Evolutionary conservation across 2,329 filamentous ascomycete species (phyloP), one percentile per base, ranked within the genome.

Genomic region (Immersiporthe knoxdaviesiana): DNA sequence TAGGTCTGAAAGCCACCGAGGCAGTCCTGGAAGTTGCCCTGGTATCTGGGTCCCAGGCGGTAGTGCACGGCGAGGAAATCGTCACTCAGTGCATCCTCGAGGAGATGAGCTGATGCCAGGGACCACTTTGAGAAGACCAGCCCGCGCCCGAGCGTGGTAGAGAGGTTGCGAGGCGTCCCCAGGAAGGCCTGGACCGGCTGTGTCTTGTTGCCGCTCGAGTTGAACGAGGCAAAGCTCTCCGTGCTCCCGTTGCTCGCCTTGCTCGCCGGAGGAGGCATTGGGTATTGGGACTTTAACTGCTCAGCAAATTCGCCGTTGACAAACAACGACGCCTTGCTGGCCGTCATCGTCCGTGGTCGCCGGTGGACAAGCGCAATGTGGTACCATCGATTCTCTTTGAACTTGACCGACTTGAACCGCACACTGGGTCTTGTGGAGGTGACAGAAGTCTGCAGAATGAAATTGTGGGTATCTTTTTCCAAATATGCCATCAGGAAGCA

Each of bases 1-100:
- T 99, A 99, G 0, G 97, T 99, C 77, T 98, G 94, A 76, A 99
- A 97, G 1, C 94, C 95, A 6, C 97, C 96, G 18, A 99, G 85
- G 74, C 93, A 96, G 76, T 99, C 96, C 79, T 99, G 96, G 74
- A 97, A 97, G 77, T 99, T 99, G 21, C 96, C 96, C 76, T 93
- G 91, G 74, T 99, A 99, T 62, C 93, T 89, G 32, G 94, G 92
- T 0, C 96, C 95, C 24, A 99, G 89, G 63, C 94, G 92, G 77
- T 91, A 93, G 75, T 97, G 93, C 0, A 99, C 96, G 16, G 95
- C 91, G 67, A 99, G 85, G 70, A 97, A 87, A 78, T 99, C 96
- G 76, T 98, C 95, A 70, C 93, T 97, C 47, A 97, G 83, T 0
- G 90, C 88, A 70, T 97, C 93, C 69, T 95, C 91, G 72, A 97